A percentile compares a stretch with the other conserved stretches of the same genome.
phyloP scores from a whole-genome alignment of 2,329 filamentous ascomycete genomes.

The Madurella mycetomatis region DNA sequence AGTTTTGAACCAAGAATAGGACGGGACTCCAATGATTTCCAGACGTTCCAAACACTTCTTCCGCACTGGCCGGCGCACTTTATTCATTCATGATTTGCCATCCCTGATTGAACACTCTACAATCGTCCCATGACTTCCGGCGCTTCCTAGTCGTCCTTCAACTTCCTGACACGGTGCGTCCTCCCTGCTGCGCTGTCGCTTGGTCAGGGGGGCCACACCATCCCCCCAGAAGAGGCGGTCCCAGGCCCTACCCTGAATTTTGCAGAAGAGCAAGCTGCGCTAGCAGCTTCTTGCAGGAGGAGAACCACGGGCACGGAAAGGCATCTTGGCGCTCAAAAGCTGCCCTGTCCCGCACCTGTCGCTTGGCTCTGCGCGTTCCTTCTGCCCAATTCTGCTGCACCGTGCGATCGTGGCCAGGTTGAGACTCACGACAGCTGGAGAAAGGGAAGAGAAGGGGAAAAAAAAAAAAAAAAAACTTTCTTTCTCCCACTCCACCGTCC shows the following conservation, averaged over 20 bases:
- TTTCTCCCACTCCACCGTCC: background rate
- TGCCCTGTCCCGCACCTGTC: constrained; percentile 12
- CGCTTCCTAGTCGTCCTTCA: too few species aligned
- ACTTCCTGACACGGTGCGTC: too few species aligned
- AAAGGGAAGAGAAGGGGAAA: too few species aligned
- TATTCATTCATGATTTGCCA: too few species aligned
- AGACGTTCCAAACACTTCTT: too few species aligned
- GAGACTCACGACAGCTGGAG: too few species aligned
- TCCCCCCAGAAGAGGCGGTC: background rate
- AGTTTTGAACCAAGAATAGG: too few species aligned
- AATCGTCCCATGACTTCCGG: too few species aligned
- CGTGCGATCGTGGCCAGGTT: background rate
- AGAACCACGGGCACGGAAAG: constrained; percentile 7
- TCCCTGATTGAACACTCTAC: too few species aligned
- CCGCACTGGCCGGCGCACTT: too few species aligned
- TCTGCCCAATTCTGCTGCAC: constrained; percentile 7
- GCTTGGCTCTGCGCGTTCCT: constrained; percentile 15
- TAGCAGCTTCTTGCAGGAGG: background rate
- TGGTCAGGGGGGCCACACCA: background rate
- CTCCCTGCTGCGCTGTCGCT: too few species aligned
- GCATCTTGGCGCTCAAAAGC: constrained; percentile 26
- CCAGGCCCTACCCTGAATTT: background rate
- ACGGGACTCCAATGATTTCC: too few species aligned
- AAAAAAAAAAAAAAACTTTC: background rate
- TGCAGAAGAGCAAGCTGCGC: background rate